Evolutionary conservation across 192 early-diverging fungal species (phyloP).

Genomic region (Phlyctochytrium planicorne): DNA sequence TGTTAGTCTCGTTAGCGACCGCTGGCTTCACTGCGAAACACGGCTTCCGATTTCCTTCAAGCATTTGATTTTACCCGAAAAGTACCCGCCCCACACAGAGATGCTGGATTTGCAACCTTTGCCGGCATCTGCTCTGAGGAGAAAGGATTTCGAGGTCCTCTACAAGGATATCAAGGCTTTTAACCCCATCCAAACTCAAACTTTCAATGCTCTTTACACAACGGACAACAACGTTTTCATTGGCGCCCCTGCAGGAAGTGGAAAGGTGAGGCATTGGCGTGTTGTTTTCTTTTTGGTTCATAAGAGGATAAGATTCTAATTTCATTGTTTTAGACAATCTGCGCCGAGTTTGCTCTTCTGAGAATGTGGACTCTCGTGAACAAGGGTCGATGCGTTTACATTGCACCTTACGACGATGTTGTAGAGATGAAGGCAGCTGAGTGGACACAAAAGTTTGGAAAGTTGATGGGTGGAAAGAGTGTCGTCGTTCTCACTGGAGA

Average conservation of each 20-base stretch:
- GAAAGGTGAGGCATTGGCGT: constrained; percentile 57
- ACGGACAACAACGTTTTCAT: constrained; percentile 89
- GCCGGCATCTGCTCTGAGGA: constrained; percentile 74
- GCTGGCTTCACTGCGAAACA: constrained; percentile 93
- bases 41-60: constrained; percentile 90
- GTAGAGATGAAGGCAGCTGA: constrained; percentile 72
- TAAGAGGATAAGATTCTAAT: not conserved
- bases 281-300: not conserved
- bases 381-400: constrained; percentile 77
- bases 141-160: constrained; percentile 69
- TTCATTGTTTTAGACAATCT: constrained; percentile 61
- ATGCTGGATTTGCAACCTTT: constrained; percentile 92
- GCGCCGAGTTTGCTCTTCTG: constrained; percentile 92
- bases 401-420: constrained; percentile 86
- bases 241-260: constrained; percentile 89
- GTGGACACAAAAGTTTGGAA: constrained; percentile 81
- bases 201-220: constrained; percentile 83
- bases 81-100: constrained; percentile 92
- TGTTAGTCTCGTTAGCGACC: constrained; percentile 87
- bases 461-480: constrained; percentile 81
- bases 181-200: constrained; percentile 96
- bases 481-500: constrained; percentile 91
- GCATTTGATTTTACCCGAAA: constrained; percentile 88
- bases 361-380: constrained; percentile 73
- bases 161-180: constrained; percentile 69